A percentile compares a stretch with the other conserved stretches of the same genome.
Conservation (phyloP, 805 yeast genomes). For the Tanozyma kutaoensis region DNA sequence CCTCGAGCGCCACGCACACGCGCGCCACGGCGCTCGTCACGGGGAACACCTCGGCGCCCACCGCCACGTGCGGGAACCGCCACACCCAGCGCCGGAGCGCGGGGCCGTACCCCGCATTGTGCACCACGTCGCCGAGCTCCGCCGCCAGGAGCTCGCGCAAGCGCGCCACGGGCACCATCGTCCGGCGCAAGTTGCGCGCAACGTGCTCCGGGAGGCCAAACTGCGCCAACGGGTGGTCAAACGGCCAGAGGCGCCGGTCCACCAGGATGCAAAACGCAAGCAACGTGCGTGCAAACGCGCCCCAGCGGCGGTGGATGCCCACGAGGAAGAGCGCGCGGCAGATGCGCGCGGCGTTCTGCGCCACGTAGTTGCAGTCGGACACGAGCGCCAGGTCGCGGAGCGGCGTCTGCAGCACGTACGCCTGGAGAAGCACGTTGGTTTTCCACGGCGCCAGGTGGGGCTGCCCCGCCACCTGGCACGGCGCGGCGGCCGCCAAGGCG, state of each 20-base stretch:
- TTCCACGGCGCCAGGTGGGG: constrained; percentile 71
- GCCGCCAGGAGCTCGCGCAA: constrained; percentile 58
- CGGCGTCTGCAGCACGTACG: constrained; percentile 65
- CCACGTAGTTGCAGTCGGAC: constrained; percentile 86
- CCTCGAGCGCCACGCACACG: constrained; percentile 52
- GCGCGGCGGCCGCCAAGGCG: constrained; percentile 42
- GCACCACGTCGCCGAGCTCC: constrained; percentile 85
- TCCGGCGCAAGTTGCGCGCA: constrained; percentile 44
- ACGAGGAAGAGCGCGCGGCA: constrained; percentile 82
- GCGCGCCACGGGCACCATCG: constrained; percentile 55
- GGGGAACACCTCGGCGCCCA: constrained; percentile 79
- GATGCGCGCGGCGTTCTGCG: constrained; percentile 90
- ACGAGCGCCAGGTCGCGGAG: constrained; percentile 70
- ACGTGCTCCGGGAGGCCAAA: constrained; percentile 68
- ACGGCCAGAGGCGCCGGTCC: constrained; percentile 78
- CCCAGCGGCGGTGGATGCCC: constrained; percentile 89
- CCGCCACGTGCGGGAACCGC: constrained; percentile 60
- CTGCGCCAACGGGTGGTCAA: constrained; percentile 80
- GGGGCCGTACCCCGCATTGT: constrained; percentile 63
- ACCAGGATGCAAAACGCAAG: constrained; percentile 77
- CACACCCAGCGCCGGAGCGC: constrained; percentile 46
- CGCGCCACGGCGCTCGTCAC: constrained; percentile 79
- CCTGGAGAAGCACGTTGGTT: constrained; percentile 76
- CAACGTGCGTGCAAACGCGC: constrained; percentile 59
- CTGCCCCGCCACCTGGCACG: constrained; percentile 76